Percentiles rank a stretch among this genome's conserved stretches.
Evolutionary conservation across 2,329 filamentous ascomycete genomes (phyloP).

Genomic region (Leptographium wingfieldii): DNA sequence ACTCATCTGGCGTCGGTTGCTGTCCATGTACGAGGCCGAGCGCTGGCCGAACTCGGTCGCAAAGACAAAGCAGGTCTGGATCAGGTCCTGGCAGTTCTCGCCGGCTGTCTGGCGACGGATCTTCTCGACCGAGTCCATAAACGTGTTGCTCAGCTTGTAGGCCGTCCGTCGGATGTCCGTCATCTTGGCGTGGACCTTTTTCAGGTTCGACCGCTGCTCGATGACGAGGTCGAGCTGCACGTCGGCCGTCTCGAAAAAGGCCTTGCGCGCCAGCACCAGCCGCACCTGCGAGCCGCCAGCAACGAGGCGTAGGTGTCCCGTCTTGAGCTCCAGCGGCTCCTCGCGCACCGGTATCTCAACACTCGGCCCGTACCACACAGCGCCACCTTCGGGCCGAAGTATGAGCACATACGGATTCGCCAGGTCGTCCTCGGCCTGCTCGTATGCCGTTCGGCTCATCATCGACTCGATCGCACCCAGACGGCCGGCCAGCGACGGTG

Average conservation of each 20-base stretch:
- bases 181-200: slow-evolving; percentile 79
- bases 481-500: slow-evolving; percentile 61
- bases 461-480: slow-evolving; percentile 76
- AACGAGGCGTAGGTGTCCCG: slow-evolving; percentile 75
- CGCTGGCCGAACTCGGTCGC: slow-evolving; percentile 98
- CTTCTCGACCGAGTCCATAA: slow-evolving; percentile 96
- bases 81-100: slow-evolving; percentile 83
- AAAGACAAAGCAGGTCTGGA: slow-evolving; percentile 96
- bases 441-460: slow-evolving; percentile 54
- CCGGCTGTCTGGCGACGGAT: slow-evolving; percentile 76
- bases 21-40: slow-evolving; percentile 89
- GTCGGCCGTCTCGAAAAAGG: slow-evolving; percentile 66
- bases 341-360: slow-evolving; percentile 61
- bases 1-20: slow-evolving; percentile 91
- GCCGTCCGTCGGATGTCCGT: slow-evolving; percentile 92
- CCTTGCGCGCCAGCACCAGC: slow-evolving; percentile 63
- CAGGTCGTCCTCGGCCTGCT: slow-evolving; percentile 52
- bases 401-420: slow-evolving; percentile 77
- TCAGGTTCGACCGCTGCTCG: slow-evolving; percentile 85
- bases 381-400: slow-evolving; percentile 63
- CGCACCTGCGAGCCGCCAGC: slow-evolving; percentile 75
- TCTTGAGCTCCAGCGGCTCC: slow-evolving; percentile 71
- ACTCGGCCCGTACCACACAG: slow-evolving; percentile 72
- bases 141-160: slow-evolving; percentile 92
- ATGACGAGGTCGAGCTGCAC: slow-evolving; percentile 80